A percentile compares a stretch with the other conserved stretches of the same genome.
phyloP scores from a whole-genome alignment of 495 filamentous ascomycete genomes.

The Penicillium herquei region DNA sequence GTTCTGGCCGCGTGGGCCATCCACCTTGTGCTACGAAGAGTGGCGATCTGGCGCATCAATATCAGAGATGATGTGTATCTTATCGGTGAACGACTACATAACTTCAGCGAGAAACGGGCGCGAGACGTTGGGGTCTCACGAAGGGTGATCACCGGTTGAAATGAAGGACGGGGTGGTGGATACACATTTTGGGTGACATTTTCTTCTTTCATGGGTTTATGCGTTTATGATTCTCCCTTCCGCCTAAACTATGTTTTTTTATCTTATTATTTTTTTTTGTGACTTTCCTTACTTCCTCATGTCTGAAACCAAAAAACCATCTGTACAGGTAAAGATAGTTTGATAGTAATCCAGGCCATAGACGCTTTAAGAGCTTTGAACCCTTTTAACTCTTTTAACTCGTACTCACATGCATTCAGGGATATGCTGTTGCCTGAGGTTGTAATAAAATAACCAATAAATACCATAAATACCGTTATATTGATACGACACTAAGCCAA shows the following conservation, averaged over 20 bases:
- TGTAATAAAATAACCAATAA: conserved; percentile 3
- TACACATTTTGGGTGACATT: not conserved
- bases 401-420: no score
- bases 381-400: no score
- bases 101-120: conserved; percentile 68
- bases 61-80: conserved; percentile 95
- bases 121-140: conserved; percentile 42
- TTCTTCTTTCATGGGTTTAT: not conserved
- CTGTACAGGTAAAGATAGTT: not conserved
- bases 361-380: not conserved
- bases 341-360: not conserved
- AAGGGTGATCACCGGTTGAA: conserved; percentile 40
- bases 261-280: not conserved
- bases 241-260: not conserved
- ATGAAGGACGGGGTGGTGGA: not conserved
- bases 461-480: not conserved
- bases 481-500: not conserved
- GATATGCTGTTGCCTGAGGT: conserved; percentile 17
- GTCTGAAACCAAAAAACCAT: not conserved
- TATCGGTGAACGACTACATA: conserved; percentile 90
- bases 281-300: not conserved
- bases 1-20: conserved; percentile 39
- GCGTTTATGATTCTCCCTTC: not conserved
- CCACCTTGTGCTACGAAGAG: conserved; percentile 47
- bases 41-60: conserved; percentile 74